These are phyloP conservation scores for Papiliotrema fonsecae DNA, from an alignment of 1,284 basidiomycete species.

Conservation along the genomic window DNA sequence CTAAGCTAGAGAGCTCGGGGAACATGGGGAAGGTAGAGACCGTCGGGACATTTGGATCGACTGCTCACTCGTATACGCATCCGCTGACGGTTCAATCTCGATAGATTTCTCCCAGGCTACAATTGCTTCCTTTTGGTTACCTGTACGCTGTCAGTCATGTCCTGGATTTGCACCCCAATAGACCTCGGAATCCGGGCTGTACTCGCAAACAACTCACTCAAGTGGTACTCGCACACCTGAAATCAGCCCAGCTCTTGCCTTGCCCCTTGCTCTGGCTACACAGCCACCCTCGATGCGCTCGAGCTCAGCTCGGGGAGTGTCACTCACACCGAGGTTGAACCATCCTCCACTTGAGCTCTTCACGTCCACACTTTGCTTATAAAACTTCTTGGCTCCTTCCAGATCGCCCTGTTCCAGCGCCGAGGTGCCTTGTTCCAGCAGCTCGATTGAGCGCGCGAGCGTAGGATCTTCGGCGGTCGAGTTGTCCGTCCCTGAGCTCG, in stretches of 20 bases:
- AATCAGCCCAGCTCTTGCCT: background rate
- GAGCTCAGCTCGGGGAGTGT: background rate
- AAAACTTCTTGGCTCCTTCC: conserved; percentile 68
- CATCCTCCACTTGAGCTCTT: conserved; percentile 61
- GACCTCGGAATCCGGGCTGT: too few relatives aligned
- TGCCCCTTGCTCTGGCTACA: background rate
- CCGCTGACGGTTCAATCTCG: conserved; percentile 74
- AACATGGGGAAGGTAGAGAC: too few relatives aligned
- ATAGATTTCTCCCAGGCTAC: conserved; percentile 82
- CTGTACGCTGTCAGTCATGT: too few relatives aligned
- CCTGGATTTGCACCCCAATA: too few relatives aligned
- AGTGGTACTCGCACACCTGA: conserved; percentile 46
- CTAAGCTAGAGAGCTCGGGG: too few relatives aligned
- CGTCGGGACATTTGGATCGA: conserved; percentile 6
- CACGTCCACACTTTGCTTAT: conserved; percentile 74
- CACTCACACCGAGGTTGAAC: conserved; percentile 46
- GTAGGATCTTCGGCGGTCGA: conserved; percentile 78
- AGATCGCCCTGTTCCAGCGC: conserved; percentile 88
- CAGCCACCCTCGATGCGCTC: background rate
- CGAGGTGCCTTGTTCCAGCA: conserved; percentile 78
- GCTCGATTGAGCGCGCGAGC: conserved; percentile 71
- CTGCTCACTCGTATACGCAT: conserved; percentile 82
- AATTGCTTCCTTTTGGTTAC: conserved; percentile 81
- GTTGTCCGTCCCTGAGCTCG: conserved; percentile 58
- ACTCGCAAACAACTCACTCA: conserved; percentile 29